phyloP scores from a whole-genome alignment of 768 basidiomycete species.

The Rhodotorula babjevae region DNA sequence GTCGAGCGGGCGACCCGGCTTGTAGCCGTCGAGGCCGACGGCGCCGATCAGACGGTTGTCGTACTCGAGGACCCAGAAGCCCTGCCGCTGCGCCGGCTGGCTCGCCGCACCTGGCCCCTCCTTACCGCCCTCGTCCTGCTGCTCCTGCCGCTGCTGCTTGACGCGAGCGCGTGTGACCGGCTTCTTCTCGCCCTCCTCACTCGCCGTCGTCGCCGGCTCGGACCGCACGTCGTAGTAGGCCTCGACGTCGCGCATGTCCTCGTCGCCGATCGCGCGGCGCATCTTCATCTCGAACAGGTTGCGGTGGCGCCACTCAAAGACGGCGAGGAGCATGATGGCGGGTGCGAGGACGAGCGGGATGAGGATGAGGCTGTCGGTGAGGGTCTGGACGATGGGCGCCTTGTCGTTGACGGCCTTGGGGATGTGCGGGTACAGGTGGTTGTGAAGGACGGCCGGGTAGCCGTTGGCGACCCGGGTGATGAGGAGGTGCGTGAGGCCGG shows the following conservation, averaged over 20 bases:
- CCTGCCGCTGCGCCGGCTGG: constrained; percentile 12
- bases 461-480: constrained; percentile 8
- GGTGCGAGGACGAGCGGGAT: constrained; percentile 26
- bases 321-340: constrained; percentile 27
- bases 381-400: constrained; percentile 7
- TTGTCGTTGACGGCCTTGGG: constrained; percentile 8
- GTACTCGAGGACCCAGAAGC: constrained; percentile 38
- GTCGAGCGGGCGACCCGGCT: constrained; percentile 29
- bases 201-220: neutral
- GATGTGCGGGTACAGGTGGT: constrained; percentile 4
- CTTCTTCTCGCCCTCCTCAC: neutral
- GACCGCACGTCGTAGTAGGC: constrained; percentile 22
- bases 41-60: constrained; percentile 33
- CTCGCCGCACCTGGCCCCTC: neutral
- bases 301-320: constrained; percentile 33
- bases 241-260: constrained; percentile 28
- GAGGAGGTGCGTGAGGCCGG: constrained; percentile 13
- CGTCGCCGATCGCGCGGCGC: constrained; percentile 34
- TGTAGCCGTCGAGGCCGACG: constrained; percentile 23
- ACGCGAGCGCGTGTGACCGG: neutral
- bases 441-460: constrained; percentile 26
- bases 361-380: constrained; percentile 16
- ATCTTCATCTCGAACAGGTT: constrained; percentile 33
- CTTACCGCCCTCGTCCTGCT: neutral
- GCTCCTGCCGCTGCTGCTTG: neutral